Evolutionary conservation across 2,329 filamentous ascomycete genomes (phyloP).

Genomic region (Fusarium anthophilum): DNA sequence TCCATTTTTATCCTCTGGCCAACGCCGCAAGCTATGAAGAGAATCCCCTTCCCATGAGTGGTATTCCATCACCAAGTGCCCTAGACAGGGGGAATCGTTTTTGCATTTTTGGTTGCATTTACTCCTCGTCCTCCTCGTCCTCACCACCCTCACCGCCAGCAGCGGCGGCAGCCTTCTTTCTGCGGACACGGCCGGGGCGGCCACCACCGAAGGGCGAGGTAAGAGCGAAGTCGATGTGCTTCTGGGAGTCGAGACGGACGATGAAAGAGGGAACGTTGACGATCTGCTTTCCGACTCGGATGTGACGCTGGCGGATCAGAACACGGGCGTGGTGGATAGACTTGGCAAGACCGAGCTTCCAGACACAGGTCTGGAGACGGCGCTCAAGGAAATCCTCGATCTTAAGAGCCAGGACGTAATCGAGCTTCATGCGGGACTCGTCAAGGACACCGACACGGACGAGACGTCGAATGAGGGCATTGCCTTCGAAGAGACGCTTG

Average conservation of each 20-base stretch:
- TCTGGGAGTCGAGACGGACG: constrained; percentile 99
- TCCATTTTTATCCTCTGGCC: constrained; percentile 58
- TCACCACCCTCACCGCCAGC: constrained; percentile 83
- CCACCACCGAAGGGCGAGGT: constrained; percentile 98
- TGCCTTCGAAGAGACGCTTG: constrained; percentile 99
- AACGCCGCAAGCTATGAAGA: constrained; percentile 64
- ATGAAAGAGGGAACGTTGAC: constrained; percentile 99
- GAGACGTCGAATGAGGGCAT: constrained; percentile 99
- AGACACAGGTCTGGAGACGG: constrained; percentile 99
- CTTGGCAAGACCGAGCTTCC: constrained; percentile 99
- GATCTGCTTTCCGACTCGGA: constrained; percentile 99
- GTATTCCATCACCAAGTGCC: constrained; percentile 47
- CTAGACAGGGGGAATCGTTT: constrained; percentile 45
- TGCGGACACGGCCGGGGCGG: constrained; percentile 95
- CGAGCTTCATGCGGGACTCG: constrained; percentile 99
- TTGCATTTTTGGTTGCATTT: constrained; percentile 53
- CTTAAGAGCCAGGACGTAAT: constrained; percentile 99
- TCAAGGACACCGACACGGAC: constrained; percentile 99
- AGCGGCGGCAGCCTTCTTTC: constrained; percentile 99
- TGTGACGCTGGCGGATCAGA: constrained; percentile 99
- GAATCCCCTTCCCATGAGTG: constrained; percentile 52
- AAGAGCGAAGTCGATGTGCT: constrained; percentile 99
- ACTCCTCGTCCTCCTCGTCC: constrained; percentile 87
- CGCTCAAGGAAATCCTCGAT: constrained; percentile 99
- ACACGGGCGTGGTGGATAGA: constrained; percentile 99